Conservation (phyloP, 305 asterid genomes). For the Fraxinus latifolia region DNA sequence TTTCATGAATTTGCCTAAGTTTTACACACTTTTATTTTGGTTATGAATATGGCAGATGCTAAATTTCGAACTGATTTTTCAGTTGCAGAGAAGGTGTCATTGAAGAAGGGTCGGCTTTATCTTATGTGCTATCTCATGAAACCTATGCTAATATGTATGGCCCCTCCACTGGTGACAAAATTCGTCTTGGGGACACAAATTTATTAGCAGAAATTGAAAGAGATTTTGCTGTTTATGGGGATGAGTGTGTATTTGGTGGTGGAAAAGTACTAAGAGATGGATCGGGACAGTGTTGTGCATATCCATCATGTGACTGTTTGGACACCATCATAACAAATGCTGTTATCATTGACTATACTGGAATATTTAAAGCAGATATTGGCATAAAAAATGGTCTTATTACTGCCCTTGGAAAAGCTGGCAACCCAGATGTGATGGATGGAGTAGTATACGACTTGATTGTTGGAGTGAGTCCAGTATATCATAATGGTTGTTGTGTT, state of each 20-base stretch:
- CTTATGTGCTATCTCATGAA: conserved; percentile 62
- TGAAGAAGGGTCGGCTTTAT: conserved; percentile 57
- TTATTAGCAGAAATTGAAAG: conserved; percentile 80
- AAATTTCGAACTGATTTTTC: conserved; percentile 33
- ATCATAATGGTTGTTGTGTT: conserved; percentile 7
- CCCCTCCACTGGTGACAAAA: conserved; percentile 82
- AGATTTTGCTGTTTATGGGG: conserved; percentile 71
- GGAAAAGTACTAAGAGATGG: conserved; percentile 92
- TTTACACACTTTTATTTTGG: conserved; percentile 8
- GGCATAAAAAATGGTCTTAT: conserved; percentile 79
- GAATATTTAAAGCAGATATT: conserved; percentile 88
- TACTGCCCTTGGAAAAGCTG: conserved; percentile 70
- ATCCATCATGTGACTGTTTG: conserved; percentile 48
- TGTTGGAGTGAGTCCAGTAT: conserved; percentile 65
- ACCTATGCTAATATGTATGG: conserved; percentile 82
- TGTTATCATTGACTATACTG: conserved; percentile 76
- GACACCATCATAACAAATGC: conserved; percentile 94
- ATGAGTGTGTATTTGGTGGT: conserved; percentile 95
- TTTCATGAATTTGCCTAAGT: conserved; percentile 12
- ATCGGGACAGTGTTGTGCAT: conserved; percentile 88
- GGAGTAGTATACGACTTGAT: conserved; percentile 44
- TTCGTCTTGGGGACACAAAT: conserved; percentile 88
- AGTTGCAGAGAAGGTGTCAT: conserved; percentile 71
- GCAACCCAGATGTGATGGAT: conserved; percentile 83
- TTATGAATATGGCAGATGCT: conserved; percentile 15